phyloP scores from a whole-genome alignment of 1,284 basidiomycete genomes.

The Moniliophthora roreri region DNA sequence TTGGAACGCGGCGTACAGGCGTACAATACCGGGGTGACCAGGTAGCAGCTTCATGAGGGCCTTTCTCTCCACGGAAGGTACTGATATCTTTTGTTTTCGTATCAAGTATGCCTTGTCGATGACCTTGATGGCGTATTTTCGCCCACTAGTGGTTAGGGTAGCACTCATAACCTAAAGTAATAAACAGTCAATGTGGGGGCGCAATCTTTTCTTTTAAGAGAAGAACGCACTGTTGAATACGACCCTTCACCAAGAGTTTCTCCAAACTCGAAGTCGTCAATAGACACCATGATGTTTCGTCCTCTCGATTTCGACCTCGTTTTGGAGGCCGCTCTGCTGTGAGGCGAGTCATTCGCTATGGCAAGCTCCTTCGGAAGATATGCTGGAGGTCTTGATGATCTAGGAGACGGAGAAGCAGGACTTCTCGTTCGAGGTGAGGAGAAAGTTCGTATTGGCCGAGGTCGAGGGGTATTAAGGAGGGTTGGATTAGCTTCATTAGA shows the following conservation, averaged over 20 bases:
- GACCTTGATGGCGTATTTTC: constrained; percentile 75
- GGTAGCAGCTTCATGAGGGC: constrained; percentile 57
- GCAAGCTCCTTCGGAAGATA: constrained; percentile 64
- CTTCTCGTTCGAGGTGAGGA: constrained; percentile 63
- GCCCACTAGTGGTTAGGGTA: constrained; percentile 52
- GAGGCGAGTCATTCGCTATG: constrained; percentile 35
- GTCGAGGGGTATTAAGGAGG: constrained; percentile 43
- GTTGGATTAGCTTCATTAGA: constrained; percentile 32
- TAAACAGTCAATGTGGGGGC: constrained; percentile 12
- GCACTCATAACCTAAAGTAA: constrained; percentile 58
- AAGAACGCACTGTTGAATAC: constrained; percentile 66
- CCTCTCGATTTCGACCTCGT: constrained; percentile 36
- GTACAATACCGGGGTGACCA: constrained; percentile 82
- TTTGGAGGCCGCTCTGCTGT: constrained; percentile 23
- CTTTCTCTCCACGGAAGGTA: constrained; percentile 66
- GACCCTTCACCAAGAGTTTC: constrained; percentile 75
- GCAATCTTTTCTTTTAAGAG: too few relatives aligned
- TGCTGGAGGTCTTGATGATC: constrained; percentile 47
- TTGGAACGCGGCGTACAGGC: constrained; percentile 82
- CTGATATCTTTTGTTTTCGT: constrained; percentile 64
- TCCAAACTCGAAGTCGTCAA: constrained; percentile 71
- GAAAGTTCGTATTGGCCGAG: constrained; percentile 63
- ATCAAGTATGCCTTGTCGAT: constrained; percentile 75
- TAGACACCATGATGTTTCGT: constrained; percentile 45
- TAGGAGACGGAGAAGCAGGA: constrained; percentile 46